Evolutionary conservation across 108 stramenopile species (phyloP).

Genomic region (Nitzschia sp.): DNA sequence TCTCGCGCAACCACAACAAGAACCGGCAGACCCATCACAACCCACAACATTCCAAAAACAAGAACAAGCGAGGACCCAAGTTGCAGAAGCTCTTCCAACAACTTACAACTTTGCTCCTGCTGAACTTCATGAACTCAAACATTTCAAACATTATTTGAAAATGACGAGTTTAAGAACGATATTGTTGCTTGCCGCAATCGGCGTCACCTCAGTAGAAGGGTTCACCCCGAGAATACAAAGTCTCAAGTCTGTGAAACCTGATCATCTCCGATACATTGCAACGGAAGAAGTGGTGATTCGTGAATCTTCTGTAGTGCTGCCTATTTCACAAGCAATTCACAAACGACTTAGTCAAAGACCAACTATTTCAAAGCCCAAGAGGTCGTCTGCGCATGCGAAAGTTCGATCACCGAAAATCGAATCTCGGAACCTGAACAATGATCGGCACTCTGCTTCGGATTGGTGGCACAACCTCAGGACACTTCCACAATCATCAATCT

Average conservation of each 20-base stretch:
- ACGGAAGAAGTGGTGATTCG: neutral
- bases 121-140: too few species aligned
- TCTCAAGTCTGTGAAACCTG: neutral
- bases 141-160: neutral
- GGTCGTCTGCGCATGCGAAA: neutral
- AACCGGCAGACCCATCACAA: too few species aligned
- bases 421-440: constrained; percentile 27
- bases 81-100: too few species aligned
- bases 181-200: neutral
- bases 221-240: neutral
- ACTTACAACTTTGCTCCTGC: too few species aligned
- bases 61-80: too few species aligned
- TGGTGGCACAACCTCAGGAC: constrained; percentile 45
- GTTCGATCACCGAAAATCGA: neutral
- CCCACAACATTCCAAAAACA: too few species aligned
- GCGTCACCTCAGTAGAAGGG: neutral
- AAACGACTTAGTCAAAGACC: neutral
- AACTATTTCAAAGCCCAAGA: neutral
- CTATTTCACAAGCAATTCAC: neutral
- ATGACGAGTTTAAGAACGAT: neutral
- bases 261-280: neutral
- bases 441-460: constrained; percentile 45
- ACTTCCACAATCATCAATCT: constrained; percentile 32
- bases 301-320: neutral
- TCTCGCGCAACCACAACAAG: too few species aligned